Conservation (phyloP, 2,329 filamentous ascomycete genomes). For the Calonectria hawksworthii region DNA sequence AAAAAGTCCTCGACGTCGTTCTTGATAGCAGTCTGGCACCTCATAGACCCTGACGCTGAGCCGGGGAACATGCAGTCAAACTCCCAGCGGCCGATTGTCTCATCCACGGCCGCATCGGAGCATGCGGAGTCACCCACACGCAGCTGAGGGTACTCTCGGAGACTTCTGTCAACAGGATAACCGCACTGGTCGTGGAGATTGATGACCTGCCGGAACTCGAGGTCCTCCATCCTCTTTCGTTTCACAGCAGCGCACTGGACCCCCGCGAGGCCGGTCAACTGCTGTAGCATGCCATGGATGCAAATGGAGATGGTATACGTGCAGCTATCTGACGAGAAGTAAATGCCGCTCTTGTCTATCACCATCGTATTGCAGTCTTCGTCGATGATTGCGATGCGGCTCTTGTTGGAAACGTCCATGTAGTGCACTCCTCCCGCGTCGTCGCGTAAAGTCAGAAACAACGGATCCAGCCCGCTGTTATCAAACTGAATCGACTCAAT, state of each 20-base stretch:
- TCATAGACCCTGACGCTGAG: conserved; percentile 43
- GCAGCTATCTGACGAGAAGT: conserved; percentile 53
- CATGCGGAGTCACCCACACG: conserved; percentile 51
- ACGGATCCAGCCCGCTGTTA: conserved; percentile 47
- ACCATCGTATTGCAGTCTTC: conserved; percentile 49
- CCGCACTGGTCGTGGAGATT: conserved; percentile 54
- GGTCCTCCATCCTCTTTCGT: conserved; percentile 42
- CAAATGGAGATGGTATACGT: conserved; percentile 50
- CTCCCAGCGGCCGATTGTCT: conserved; percentile 48
- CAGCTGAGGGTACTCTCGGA: conserved; percentile 49
- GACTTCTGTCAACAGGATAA: conserved; percentile 41
- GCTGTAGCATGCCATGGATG: conserved; percentile 51
- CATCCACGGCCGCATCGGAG: conserved; percentile 45
- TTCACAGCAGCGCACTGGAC: conserved; percentile 47
- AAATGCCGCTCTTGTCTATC: conserved; percentile 50
- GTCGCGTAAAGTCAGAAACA: conserved; percentile 52
- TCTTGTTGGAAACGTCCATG: conserved; percentile 53
- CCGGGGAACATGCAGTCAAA: conserved; percentile 55
- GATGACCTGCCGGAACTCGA: conserved; percentile 50
- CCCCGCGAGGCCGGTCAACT: conserved; percentile 50
- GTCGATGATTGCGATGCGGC: conserved; percentile 50
- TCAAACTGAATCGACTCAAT: conserved; percentile 55
- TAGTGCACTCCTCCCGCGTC: conserved; percentile 43
- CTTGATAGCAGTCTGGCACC: conserved; percentile 51
- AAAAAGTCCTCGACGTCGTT: conserved; percentile 51